Percentiles rank a stretch among this genome's conserved stretches.
These are phyloP conservation scores for Xerocomellus chrysenteron DNA, from an alignment of 768 basidiomycete species.

Conservation along the genomic window DNA sequence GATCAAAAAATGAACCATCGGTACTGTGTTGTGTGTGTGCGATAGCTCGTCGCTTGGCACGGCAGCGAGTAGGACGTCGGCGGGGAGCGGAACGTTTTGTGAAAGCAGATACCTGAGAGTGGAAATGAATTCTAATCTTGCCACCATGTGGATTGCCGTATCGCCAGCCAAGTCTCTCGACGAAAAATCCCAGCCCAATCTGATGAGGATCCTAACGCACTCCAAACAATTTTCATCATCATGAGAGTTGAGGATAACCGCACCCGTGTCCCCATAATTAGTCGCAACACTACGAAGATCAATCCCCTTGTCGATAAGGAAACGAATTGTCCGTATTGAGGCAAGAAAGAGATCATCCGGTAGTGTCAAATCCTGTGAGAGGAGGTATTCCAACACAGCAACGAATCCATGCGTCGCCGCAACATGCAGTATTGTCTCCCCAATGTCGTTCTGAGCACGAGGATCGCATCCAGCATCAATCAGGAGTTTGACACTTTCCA, in stretches of 20 bases:
- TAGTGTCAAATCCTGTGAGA: not conserved
- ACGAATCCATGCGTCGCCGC: not conserved
- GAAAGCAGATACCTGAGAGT: not conserved
- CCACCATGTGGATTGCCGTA: not conserved
- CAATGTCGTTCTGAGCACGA: not conserved
- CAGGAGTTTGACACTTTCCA: not conserved
- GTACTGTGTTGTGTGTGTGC: not conserved
- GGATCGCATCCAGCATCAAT: slow-evolving; percentile 1
- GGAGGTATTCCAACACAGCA: not conserved
- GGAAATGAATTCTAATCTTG: not conserved
- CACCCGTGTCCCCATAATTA: not conserved
- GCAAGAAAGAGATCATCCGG: not conserved
- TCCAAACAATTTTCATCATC: not conserved
- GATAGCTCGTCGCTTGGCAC: not conserved
- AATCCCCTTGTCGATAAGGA: not conserved
- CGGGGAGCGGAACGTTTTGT: not conserved
- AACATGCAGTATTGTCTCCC: not conserved
- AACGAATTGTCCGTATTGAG: not conserved
- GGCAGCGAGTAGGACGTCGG: not conserved
- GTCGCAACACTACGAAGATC: no score
- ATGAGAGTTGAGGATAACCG: no score
- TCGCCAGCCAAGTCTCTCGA: not conserved
- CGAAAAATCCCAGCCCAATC: not conserved
- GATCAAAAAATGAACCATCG: not conserved
- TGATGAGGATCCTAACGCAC: not conserved